Percentiles rank a stretch among this genome's conserved stretches.
These are phyloP conservation scores for Candida parachauliodes DNA, from an alignment of 805 yeast genomes.

Conservation along the genomic window DNA sequence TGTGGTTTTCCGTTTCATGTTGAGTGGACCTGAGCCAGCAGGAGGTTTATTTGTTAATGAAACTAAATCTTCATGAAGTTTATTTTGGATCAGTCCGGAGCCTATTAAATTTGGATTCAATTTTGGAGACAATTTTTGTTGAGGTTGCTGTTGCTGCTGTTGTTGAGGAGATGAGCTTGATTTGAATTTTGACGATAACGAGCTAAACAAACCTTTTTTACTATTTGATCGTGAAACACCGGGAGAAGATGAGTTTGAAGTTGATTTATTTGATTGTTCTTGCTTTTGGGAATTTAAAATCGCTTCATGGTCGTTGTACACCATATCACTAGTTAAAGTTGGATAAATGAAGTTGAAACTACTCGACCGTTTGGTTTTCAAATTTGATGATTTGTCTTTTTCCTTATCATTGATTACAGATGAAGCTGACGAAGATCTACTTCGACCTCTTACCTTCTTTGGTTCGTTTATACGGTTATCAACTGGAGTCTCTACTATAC, in stretches of 20 bases:
- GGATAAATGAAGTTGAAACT: constrained; percentile 11
- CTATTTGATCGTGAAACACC: constrained; percentile 16
- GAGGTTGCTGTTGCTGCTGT: constrained; percentile 4
- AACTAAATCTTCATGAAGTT: constrained; percentile 17
- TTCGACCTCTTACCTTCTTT: constrained; percentile 20
- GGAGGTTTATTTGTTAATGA: constrained; percentile 24
- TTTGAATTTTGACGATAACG: constrained; percentile 40
- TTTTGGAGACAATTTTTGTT: constrained; percentile 8
- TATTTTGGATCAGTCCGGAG: constrained; percentile 1
- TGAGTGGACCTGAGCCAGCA: constrained; percentile 17
- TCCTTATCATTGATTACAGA: constrained; percentile 8
- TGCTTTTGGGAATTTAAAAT: constrained; percentile 10
- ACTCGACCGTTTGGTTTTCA: constrained; percentile 11
- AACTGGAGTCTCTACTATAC: not conserved
- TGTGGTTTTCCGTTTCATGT: constrained; percentile 10
- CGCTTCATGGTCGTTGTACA: constrained; percentile 4
- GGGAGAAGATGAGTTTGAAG: constrained; percentile 11
- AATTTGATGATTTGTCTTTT: constrained; percentile 4
- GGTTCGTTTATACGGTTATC: not conserved
- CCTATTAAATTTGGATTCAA: constrained; percentile 12
- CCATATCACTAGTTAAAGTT: constrained; percentile 7
- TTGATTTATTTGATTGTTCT: constrained; percentile 12
- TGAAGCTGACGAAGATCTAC: constrained; percentile 23
- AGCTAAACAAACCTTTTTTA: constrained; percentile 31
- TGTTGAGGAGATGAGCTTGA: constrained; percentile 10